A percentile compares a stretch with the other conserved stretches of the same genome.
Evolutionary conservation across 192 early-diverging fungal genomes (phyloP).

Genomic region (Coemansia sp.): DNA sequence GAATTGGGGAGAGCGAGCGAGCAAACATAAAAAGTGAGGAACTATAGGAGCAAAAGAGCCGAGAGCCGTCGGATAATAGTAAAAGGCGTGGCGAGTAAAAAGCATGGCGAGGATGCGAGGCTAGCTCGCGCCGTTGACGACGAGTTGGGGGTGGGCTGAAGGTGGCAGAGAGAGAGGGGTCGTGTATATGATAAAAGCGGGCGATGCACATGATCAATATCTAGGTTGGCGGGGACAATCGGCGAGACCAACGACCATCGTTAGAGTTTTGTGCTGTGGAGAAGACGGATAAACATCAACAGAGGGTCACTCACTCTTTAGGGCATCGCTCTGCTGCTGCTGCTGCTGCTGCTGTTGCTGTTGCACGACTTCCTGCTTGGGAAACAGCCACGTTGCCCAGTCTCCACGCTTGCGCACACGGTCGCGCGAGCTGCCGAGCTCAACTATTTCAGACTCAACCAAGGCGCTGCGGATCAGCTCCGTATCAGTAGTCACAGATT

Average conservation of each 20-base stretch:
- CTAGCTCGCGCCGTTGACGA: neutral
- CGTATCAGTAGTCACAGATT: conserved; percentile 64
- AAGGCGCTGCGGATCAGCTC: conserved; percentile 61
- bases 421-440: conserved; percentile 55
- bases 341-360: conserved; percentile 46
- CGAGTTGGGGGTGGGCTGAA: too few species aligned
- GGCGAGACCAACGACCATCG: neutral
- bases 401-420: conserved; percentile 68
- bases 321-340: conserved; percentile 29
- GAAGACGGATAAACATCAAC: conserved; percentile 1
- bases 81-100: neutral
- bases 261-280: neutral
- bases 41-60: too few species aligned
- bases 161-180: neutral
- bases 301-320: conserved; percentile 52
- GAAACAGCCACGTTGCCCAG: conserved; percentile 88
- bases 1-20: neutral
- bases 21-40: too few species aligned
- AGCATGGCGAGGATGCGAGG: neutral
- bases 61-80: too few species aligned
- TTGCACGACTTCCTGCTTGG: conserved; percentile 56
- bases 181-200: conserved; percentile 20
- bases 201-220: conserved; percentile 4
- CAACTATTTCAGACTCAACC: conserved; percentile 55
- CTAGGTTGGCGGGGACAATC: neutral